phyloP scores from a whole-genome alignment of 2,329 filamentous ascomycete species.

The Teratosphaeria destructans region DNA sequence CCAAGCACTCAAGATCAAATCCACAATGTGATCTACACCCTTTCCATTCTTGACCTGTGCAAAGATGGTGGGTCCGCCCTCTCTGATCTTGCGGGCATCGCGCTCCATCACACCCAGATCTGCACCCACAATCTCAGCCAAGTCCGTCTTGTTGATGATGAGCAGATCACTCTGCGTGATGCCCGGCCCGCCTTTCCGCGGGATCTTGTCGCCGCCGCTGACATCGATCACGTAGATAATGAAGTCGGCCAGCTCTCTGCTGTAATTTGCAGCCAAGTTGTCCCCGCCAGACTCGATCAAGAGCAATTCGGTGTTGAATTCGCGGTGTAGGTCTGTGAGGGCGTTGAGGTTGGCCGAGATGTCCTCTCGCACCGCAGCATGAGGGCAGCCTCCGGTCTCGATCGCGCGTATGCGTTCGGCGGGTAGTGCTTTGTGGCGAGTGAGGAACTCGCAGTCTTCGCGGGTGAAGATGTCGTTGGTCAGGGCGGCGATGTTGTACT shows the following conservation, averaged over 20 bases:
- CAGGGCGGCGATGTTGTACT: slow-evolving; percentile 83
- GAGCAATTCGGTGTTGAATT: slow-evolving; percentile 71
- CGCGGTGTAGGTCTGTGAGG: slow-evolving; percentile 73
- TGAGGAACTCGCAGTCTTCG: slow-evolving; percentile 97
- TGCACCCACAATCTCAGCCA: slow-evolving; percentile 81
- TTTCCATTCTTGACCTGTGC: slow-evolving; percentile 92
- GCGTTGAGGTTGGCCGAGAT: slow-evolving; percentile 89
- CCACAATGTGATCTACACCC: slow-evolving; percentile 75
- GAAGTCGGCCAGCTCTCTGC: slow-evolving; percentile 85
- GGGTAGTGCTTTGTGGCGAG: slow-evolving; percentile 71
- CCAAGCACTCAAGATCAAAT: slow-evolving; percentile 85
- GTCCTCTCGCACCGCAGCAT: slow-evolving; percentile 94
- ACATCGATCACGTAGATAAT: slow-evolving; percentile 99
- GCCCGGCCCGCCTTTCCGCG: slow-evolving; percentile 86
- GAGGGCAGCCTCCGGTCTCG: slow-evolving; percentile 93
- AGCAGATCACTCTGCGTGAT: slow-evolving; percentile 94
- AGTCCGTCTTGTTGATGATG: slow-evolving; percentile 93
- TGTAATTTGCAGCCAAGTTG: slow-evolving; percentile 95
- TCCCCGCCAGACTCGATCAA: slow-evolving; percentile 94
- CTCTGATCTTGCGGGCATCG: slow-evolving; percentile 84
- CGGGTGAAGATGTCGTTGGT: slow-evolving; percentile 98
- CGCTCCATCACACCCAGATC: slow-evolving; percentile 90
- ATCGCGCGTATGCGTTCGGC: slow-evolving; percentile 82
- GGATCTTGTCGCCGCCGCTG: slow-evolving; percentile 90
- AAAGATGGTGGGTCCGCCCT: slow-evolving; percentile 91